Evolutionary conservation across 2,329 filamentous ascomycete species (phyloP).

Genomic region (Alternaria metachromatica): DNA sequence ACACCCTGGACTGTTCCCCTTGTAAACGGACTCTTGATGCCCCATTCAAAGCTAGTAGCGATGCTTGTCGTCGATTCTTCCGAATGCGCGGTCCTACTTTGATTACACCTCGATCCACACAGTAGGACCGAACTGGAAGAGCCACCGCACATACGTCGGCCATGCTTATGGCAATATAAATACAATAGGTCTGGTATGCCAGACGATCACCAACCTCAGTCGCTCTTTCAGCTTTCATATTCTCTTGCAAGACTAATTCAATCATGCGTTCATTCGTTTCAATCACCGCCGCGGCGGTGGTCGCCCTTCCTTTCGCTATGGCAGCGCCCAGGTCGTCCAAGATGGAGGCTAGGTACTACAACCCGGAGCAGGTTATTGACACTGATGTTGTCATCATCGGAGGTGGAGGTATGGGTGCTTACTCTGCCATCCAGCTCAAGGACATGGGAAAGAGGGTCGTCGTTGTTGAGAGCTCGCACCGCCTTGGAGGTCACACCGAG

Average conservation of each 20-base stretch:
- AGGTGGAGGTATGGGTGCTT: conserved; percentile 51
- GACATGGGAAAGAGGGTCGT: conserved; percentile 48
- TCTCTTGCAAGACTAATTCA: not conserved
- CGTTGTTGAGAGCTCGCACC: conserved; percentile 48
- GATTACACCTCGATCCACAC: not conserved
- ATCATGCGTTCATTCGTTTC: not conserved
- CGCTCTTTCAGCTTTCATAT: not conserved
- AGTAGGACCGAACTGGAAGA: not conserved
- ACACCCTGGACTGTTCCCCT: not conserved
- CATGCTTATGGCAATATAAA: not conserved
- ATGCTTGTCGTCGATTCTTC: not conserved
- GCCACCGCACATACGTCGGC: not conserved
- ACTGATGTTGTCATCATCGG: conserved; percentile 50
- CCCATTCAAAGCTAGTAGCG: not conserved
- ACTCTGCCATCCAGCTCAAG: conserved; percentile 51
- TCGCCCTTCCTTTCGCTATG: conserved; percentile 1
- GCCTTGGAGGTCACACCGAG: conserved; percentile 58
- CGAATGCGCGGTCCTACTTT: not conserved
- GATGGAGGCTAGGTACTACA: not conserved
- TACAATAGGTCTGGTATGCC: not conserved
- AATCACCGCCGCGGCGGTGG: conserved; percentile 2
- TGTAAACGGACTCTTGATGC: not conserved
- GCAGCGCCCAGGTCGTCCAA: conserved; percentile 1
- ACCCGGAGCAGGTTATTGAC: conserved; percentile 1
- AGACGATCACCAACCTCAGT: not conserved